Base-by-base conservation (phyloP, 345 rosid species). In the Eucalyptus polybractea region DNA sequence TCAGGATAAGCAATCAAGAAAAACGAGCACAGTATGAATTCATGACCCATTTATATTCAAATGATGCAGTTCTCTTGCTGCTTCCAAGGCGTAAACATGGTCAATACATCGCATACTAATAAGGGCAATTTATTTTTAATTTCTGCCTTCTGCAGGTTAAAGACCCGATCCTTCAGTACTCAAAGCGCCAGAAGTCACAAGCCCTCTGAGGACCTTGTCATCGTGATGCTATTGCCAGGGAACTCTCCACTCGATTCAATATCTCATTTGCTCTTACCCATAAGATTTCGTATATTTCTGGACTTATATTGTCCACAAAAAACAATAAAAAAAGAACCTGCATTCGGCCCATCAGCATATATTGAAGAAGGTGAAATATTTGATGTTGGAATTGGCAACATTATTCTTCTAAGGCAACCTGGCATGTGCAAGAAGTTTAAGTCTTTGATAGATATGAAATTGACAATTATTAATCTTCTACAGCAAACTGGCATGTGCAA, bases 111-210 rank as follows among this genome's bases (percentile, higher is more conserved):
- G 65, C 72, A 62, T 29, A 60, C 7, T 29, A 8, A 10, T 4
- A 22, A 33, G 27, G 37, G 44, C 56, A 27, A 72, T 37, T 31
- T 6, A 27, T 37, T 19, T 19, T 76, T 37, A 12, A 40, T 76
- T 5, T 19, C 12, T 37, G 45, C 21, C 67, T 65, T 86, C 87
- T 54, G 87, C 94, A 97, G 99, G 99, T 96, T 67, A 97, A 96
- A 94, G 99, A 98, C 88, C 99, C 99, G 27, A 98, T 98, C 91
- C 90, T 94, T n/a, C 97, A 95, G 94, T 83, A 86, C 91, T 31
- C 89, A 37, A 98, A 98, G 94, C 97, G 99, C 89, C 98, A 93
- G 93, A 97, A 91, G 93, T 93, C 98, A 88, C 96, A 95, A 90
- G 94, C 91, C 80, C 88, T 87, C 45, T 51, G 50, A 88, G 83